Percentiles rank a stretch among this genome's conserved stretches.
phyloP scores from a whole-genome alignment of 495 filamentous ascomycete genomes.

The Evansstolkia leycettana region DNA sequence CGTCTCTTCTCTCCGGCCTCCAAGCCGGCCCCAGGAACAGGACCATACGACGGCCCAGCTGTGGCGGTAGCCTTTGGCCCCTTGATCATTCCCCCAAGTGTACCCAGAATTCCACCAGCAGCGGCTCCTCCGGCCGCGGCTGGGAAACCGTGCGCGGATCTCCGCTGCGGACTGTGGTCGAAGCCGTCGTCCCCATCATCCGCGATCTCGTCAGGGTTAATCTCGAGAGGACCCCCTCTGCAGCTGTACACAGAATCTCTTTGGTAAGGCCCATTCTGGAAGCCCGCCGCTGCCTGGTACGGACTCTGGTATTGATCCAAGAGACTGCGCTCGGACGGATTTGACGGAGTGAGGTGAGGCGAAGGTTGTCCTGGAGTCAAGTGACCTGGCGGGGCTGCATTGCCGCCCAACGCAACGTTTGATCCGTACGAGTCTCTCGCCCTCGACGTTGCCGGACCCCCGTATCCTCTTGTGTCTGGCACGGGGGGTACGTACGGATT shows the following conservation, averaged over 20 bases:
- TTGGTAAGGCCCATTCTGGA: slow-evolving; percentile 45
- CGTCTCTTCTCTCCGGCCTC: slow-evolving; percentile 11
- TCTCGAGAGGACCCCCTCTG: slow-evolving; percentile 34
- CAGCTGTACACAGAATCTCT: slow-evolving; percentile 47
- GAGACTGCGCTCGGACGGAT: slow-evolving; percentile 18
- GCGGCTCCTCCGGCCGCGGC: slow-evolving; percentile 43
- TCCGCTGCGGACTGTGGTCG: slow-evolving; percentile 23
- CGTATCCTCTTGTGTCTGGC: slow-evolving; percentile 8
- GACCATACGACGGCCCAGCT: slow-evolving; percentile 32
- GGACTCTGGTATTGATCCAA: slow-evolving; percentile 19
- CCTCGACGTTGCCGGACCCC: slow-evolving; percentile 16
- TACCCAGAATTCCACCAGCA: slow-evolving; percentile 35
- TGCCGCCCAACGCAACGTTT: slow-evolving; percentile 20
- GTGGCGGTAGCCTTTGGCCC: slow-evolving; percentile 12
- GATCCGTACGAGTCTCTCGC: slow-evolving; percentile 27
- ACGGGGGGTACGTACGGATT: slow-evolving; percentile 32
- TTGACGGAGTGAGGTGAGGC: slow-evolving; percentile 14
- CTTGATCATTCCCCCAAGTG: slow-evolving; percentile 21
- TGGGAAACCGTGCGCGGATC: slow-evolving; percentile 42
- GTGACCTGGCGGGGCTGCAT: slow-evolving; percentile 25
- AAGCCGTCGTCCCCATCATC: slow-evolving; percentile 83
- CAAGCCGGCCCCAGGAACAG: slow-evolving; percentile 34
- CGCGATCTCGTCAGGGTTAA: slow-evolving; percentile 68
- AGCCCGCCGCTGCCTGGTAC: slow-evolving; percentile 19
- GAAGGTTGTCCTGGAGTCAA: slow-evolving; percentile 23